These are phyloP conservation scores for Mycena capillaripes DNA, from an alignment of 768 basidiomycete genomes.

Conservation along the genomic window DNA sequence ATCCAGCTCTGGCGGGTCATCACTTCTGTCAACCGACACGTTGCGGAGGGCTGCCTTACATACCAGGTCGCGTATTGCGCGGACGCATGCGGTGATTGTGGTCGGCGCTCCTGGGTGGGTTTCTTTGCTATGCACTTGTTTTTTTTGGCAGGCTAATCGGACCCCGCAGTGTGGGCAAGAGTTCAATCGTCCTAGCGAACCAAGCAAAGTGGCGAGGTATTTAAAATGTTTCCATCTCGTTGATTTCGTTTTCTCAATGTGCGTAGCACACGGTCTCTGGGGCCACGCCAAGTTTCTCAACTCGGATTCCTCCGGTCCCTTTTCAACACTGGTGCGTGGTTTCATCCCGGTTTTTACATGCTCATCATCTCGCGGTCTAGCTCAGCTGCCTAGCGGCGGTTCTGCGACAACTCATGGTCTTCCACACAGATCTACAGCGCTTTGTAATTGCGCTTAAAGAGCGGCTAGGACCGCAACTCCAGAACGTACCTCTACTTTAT, in stretches of 20 bases:
- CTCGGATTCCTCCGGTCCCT: constrained; percentile 72
- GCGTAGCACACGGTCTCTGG: constrained; percentile 76
- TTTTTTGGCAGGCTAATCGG: neutral
- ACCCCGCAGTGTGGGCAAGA: constrained; percentile 74
- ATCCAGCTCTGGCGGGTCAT: constrained; percentile 48
- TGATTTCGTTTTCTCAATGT: constrained; percentile 31
- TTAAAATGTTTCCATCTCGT: constrained; percentile 37
- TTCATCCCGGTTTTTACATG: neutral
- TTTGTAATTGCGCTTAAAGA: constrained; percentile 73
- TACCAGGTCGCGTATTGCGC: constrained; percentile 56
- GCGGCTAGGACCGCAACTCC: constrained; percentile 77
- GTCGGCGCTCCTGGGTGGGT: constrained; percentile 75
- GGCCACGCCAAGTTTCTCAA: constrained; percentile 82
- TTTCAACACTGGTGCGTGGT: constrained; percentile 68
- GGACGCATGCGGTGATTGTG: constrained; percentile 73
- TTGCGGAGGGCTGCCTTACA: constrained; percentile 61
- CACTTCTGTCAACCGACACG: constrained; percentile 55
- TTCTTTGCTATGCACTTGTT: neutral
- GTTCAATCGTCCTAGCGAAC: constrained; percentile 75
- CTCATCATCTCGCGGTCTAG: constrained; percentile 47
- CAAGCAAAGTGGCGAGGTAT: constrained; percentile 79
- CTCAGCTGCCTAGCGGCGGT: constrained; percentile 79
- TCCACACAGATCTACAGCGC: constrained; percentile 76
- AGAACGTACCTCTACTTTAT: constrained; percentile 78
- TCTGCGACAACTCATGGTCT: constrained; percentile 81